Base-by-base conservation (phyloP, 2,329 filamentous ascomycete genomes). In the Neurospora sp. region DNA sequence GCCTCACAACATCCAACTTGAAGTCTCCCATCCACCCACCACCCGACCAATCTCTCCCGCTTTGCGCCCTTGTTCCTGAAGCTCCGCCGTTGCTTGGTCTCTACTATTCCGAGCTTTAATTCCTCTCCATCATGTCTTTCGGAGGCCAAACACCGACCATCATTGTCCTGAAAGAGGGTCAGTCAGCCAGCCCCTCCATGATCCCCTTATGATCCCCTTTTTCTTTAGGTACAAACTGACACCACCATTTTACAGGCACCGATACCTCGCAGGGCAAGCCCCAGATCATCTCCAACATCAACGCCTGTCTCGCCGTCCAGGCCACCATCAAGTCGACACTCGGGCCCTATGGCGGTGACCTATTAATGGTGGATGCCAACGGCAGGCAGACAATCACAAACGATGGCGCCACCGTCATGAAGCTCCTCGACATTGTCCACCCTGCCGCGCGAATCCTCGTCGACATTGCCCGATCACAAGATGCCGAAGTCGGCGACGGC, bases 401-500 rank as follows among this genome's bases (percentile, higher is more conserved):
- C 83, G 96, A 99, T 84, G 96, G 96, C 79, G 96, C 96, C 67
- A 99, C 96, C 68, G 96, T 98, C 72, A 99, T 99, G 96, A 98
- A 97, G 93, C 91, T 99, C 69, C 91, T 99, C 80, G 96, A 99
- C 80, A 98, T 99, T 78, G 93, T 99, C 73, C 96, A 99, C 84
- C 96, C 96, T 76, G 96, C 96, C 75, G 96, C 96, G 77, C 91
- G 94, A 81, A 96, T 99, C 80, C 91, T 99, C 78, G 96, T 96
- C 81, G 96, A 99, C 80, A 99, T 99, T 79, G 95, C 96, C 74
- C 91, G 96, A 82, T 98, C 95, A 79, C 96, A 99, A 90, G 96
- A 99, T 81, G 96, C 96, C 75, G 96, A 99, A 85, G 96, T 99
- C 71, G 96, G 96, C 77, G 96, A 99, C 79, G 96, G 96, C 77